Conservation (phyloP, 345 rosid genomes). For the Murraya koenigii region DNA sequence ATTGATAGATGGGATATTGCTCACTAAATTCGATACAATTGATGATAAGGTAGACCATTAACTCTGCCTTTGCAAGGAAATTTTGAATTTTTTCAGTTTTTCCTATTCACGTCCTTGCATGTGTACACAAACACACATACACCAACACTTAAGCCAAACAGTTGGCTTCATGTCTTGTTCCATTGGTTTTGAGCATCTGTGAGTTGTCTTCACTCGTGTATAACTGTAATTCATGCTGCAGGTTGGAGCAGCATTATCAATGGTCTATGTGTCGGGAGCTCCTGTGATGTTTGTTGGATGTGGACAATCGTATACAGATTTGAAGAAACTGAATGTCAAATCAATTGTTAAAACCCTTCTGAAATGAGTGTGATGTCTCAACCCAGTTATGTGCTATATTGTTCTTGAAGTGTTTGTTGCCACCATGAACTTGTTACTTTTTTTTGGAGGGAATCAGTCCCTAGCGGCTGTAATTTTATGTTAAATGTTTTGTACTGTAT, state of each 20-base stretch:
- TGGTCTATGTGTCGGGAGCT: slow-evolving; percentile 95
- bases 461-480: slow-evolving; percentile 8
- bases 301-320: slow-evolving; percentile 93
- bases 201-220: background rate
- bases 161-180: background rate
- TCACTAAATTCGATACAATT: slow-evolving; percentile 93
- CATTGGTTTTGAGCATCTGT: background rate
- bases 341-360: slow-evolving; percentile 90
- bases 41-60: slow-evolving; percentile 73
- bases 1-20: slow-evolving; percentile 92
- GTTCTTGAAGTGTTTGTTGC: slow-evolving; percentile 8
- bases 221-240: slow-evolving; percentile 23
- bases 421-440: background rate
- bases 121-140: background rate
- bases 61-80: background rate
- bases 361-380: slow-evolving; percentile 44
- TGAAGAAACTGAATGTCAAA: slow-evolving; percentile 88
- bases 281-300: slow-evolving; percentile 99
- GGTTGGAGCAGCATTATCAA: slow-evolving; percentile 98
- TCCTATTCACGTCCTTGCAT: background rate
- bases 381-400: background rate
- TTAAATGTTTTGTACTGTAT: background rate
- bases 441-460: slow-evolving; percentile 14
- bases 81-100: background rate
- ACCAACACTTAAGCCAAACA: background rate